Conservation (phyloP, 441 rosid genomes). For the Adansonia grandidieri region DNA sequence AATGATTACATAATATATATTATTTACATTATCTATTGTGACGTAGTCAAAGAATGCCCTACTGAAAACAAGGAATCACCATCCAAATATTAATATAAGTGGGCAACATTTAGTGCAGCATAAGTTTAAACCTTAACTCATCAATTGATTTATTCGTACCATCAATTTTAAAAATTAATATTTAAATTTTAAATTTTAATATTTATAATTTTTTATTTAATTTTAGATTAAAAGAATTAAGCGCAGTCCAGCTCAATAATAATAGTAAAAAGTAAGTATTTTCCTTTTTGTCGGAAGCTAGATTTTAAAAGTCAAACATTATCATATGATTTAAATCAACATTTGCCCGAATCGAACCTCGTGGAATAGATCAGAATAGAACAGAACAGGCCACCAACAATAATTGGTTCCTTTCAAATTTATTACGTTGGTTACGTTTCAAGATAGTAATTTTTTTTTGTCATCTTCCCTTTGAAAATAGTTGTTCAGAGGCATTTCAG, state of each 20-base stretch:
- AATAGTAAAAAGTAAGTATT: not conserved
- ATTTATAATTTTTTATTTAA: too few species aligned
- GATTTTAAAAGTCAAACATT: not conserved
- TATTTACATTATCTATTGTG: too few species aligned
- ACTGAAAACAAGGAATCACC: too few species aligned
- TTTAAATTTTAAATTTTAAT: too few species aligned
- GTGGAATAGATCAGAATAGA: not conserved
- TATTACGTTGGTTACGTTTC: not conserved
- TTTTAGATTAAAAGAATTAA: not conserved
- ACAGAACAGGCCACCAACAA: not conserved
- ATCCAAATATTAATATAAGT: too few species aligned
- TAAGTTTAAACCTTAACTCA: too few species aligned
- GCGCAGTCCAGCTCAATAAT: not conserved
- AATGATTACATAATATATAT: too few species aligned
- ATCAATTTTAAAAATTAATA: too few species aligned
- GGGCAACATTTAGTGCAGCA: too few species aligned
- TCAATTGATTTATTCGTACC: too few species aligned
- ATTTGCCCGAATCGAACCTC: not conserved
- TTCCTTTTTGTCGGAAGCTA: not conserved
- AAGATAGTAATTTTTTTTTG: slow-evolving; percentile 25
- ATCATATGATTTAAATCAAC: not conserved
- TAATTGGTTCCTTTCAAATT: too few species aligned
- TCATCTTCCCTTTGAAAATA: not conserved
- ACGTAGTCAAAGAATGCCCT: too few species aligned
- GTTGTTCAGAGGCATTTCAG: not conserved